Conservation (phyloP, 208 protist genomes). For the Trypanosomatidae sp. region DNA sequence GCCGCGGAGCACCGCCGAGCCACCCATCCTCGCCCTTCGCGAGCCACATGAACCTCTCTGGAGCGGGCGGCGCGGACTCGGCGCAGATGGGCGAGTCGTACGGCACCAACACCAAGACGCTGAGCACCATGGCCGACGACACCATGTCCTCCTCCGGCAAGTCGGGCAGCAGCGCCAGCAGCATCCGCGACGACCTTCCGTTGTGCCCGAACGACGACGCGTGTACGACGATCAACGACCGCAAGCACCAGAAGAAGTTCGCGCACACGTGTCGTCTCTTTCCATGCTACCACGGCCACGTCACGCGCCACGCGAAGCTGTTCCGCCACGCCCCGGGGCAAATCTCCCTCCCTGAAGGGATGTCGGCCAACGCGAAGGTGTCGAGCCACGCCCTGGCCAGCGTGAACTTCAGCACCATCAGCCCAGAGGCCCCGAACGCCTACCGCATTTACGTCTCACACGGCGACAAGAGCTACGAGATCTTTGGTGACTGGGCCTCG, state of each 20-base stretch:
- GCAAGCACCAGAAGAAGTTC: slow-evolving; percentile 80
- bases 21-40: no score
- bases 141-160: slow-evolving; percentile 38
- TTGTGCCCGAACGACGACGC: slow-evolving; percentile 75
- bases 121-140: slow-evolving; percentile 32
- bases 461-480: slow-evolving; percentile 77
- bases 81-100: no score
- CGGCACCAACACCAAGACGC: slow-evolving; percentile 18
- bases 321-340: slow-evolving; percentile 82
- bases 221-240: slow-evolving; percentile 78
- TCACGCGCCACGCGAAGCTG: slow-evolving; percentile 70
- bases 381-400: slow-evolving; percentile 65
- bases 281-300: slow-evolving; percentile 84
- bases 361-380: slow-evolving; percentile 43
- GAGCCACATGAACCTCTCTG: no score
- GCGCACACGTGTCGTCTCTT: slow-evolving; percentile 87
- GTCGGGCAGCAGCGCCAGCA: slow-evolving; percentile 68
- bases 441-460: slow-evolving; percentile 84
- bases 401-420: slow-evolving; percentile 86
- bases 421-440: slow-evolving; percentile 73
- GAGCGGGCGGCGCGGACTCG: no score
- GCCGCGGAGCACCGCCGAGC: no score
- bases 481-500: slow-evolving; percentile 83
- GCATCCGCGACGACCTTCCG: slow-evolving; percentile 60
- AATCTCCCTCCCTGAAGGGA: slow-evolving; percentile 48